Base-by-base conservation (phyloP, 768 basidiomycete genomes). In the Russula brevipes region DNA sequence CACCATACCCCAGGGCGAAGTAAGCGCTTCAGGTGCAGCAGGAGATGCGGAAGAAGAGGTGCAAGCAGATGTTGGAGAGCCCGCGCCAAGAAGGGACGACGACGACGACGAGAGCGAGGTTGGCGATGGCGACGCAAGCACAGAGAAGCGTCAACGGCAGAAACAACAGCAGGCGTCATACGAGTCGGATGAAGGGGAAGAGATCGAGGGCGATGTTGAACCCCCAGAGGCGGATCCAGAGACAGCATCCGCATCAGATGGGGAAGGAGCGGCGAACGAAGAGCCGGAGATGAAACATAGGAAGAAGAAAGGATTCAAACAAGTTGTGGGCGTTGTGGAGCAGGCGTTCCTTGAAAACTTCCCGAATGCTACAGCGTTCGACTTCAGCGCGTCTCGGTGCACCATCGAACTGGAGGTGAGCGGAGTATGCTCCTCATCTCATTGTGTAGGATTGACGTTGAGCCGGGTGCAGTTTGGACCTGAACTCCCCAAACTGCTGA, bases 401-500 rank as follows among this genome's bases (percentile, higher is more conserved):
- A 84, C 81, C 50, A 90, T 98, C 72, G 83, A 87, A 62, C 82
- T 99, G 16, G 86, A 94, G 79, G 96, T 94, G 70, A 69, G 87
- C 38, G 39, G 58, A 17, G 33, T 53, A 36, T 39, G 41, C 57
- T 6, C 45, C 41, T 10, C 47, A 36, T 35, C 49, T 10, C 47
- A 36, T 35, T 49, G 55, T 14, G 47, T 49, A 4, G 60, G 38
- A 45, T 3, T 49, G 54, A 59, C 19, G 30, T 31, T 19, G 4
- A 54, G 7, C 42, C n/a, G 38, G 38, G 42, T 55, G n/a, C 64
- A 98, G 94, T 95, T 98, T 77, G 78, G 82, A 11, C 83, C 89
- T 49, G 85, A 91, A 69, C 87, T 94, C 72, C 94, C 94, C 11
- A 98, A 98, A 75, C 80, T 99, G 39, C 80, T 99, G 24, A 81